Percentiles rank a stretch among this genome's conserved stretches.
These are phyloP conservation scores for Apiotrichum montevideense DNA, from an alignment of 1,284 basidiomycete species.

Conservation along the genomic window DNA sequence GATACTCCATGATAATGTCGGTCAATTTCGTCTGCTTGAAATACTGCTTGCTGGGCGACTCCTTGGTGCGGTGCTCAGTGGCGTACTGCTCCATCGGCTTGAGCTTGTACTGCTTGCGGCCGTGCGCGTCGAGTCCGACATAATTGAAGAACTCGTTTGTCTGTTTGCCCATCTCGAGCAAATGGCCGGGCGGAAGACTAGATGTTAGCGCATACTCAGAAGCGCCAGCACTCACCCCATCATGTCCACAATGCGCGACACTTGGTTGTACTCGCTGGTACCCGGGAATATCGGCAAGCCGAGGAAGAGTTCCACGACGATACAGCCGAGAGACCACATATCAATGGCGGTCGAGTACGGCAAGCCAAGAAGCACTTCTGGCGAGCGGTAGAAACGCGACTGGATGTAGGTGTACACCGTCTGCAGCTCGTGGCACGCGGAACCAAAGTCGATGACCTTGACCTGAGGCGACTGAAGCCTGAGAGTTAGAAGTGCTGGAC, in stretches of 20 bases:
- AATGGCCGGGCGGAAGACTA: slow-evolving; percentile 72
- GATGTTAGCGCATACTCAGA: slow-evolving; percentile 45
- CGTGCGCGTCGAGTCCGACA: slow-evolving; percentile 66
- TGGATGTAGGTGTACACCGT: slow-evolving; percentile 99
- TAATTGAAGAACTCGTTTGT: slow-evolving; percentile 88
- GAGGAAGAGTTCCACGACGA: slow-evolving; percentile 95
- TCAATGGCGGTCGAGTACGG: slow-evolving; percentile 92
- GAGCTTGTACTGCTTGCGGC: slow-evolving; percentile 78
- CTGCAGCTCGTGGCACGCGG: slow-evolving; percentile 95
- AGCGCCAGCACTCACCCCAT: slow-evolving; percentile 64
- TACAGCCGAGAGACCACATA: slow-evolving; percentile 99
- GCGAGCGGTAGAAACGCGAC: slow-evolving; percentile 95
- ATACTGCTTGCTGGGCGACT: slow-evolving; percentile 97
- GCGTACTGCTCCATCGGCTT: slow-evolving; percentile 94
- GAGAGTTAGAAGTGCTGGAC: slow-evolving; percentile 5
- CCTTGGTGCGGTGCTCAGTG: slow-evolving; percentile 85
- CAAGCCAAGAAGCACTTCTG: slow-evolving; percentile 91
- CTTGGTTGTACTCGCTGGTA: slow-evolving; percentile 98
- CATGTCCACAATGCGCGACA: slow-evolving; percentile 96
- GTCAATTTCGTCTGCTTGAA: slow-evolving; percentile 91
- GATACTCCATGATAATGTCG: slow-evolving; percentile 93
- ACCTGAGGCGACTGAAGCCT: slow-evolving; percentile 95
- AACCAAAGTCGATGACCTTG: slow-evolving; percentile 99
- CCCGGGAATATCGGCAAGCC: slow-evolving; percentile 95
- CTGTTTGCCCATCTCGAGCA: slow-evolving; percentile 96